Evolutionary conservation across 352 stramenopile genomes (phyloP).

Genomic region (Phytophthora nicotianae): DNA sequence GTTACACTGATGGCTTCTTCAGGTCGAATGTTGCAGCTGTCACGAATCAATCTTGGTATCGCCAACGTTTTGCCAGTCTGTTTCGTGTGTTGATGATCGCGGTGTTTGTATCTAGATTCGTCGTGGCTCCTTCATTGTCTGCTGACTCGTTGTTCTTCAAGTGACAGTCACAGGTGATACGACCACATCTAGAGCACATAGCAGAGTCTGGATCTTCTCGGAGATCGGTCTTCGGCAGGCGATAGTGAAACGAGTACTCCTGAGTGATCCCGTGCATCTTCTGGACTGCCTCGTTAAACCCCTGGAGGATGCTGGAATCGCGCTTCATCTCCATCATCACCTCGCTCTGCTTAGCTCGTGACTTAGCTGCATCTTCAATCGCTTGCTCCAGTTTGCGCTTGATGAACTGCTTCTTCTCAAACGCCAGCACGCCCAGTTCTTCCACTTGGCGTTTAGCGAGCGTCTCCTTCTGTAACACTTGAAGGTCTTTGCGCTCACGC

Average conservation of each 20-base stretch:
- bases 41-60: conserved; percentile 41
- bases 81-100: conserved; percentile 30
- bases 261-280: conserved; percentile 59
- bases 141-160: conserved; percentile 15
- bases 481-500: conserved; percentile 45
- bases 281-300: conserved; percentile 57
- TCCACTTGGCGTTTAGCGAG: conserved; percentile 48
- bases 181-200: conserved; percentile 57
- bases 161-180: conserved; percentile 63
- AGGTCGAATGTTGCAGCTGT: conserved; percentile 20
- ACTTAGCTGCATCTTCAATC: conserved; percentile 46
- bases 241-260: conserved; percentile 63
- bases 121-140: conserved; percentile 4
- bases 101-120: conserved; percentile 17
- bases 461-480: conserved; percentile 38
- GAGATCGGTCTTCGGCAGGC: conserved; percentile 62
- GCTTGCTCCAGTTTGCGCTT: conserved; percentile 52
- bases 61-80: conserved; percentile 36
- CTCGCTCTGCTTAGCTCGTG: conserved; percentile 48
- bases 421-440: conserved; percentile 61
- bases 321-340: conserved; percentile 50
- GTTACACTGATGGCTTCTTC: conserved; percentile 19
- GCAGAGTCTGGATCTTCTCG: conserved; percentile 42
- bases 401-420: conserved; percentile 57
- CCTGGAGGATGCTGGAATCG: conserved; percentile 44